Percentiles rank a stretch among this genome's conserved stretches.
phyloP scores from a whole-genome alignment of 768 basidiomycete species.

The Lactarius pseudohatsudake region DNA sequence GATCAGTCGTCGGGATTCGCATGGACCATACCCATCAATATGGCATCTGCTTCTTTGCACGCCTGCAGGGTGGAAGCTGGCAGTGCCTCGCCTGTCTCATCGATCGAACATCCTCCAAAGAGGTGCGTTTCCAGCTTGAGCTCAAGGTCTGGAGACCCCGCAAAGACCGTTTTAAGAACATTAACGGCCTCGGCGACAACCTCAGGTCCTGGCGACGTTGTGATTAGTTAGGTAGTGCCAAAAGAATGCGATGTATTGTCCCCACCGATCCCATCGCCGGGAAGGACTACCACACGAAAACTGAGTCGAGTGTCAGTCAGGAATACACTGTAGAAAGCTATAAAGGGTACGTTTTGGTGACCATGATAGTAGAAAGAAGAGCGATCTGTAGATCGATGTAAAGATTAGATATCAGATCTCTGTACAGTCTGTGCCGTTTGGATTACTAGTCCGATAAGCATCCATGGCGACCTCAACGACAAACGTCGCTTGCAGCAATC shows the following conservation, averaged over 20 bases:
- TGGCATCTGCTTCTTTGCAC: constrained; percentile 91
- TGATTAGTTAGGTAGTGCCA: neutral
- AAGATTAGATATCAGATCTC: constrained; percentile 4
- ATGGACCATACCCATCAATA: constrained; percentile 76
- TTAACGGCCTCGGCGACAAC: constrained; percentile 83
- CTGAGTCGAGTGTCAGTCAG: constrained; percentile 41
- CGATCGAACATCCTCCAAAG: constrained; percentile 94
- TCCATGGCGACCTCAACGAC: constrained; percentile 26
- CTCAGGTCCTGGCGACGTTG: constrained; percentile 69
- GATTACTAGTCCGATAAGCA: neutral
- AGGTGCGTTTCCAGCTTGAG: constrained; percentile 72
- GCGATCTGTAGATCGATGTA: constrained; percentile 1
- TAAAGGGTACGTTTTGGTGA: constrained; percentile 30
- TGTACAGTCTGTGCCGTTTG: neutral
- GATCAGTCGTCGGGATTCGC: neutral
- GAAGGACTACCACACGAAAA: constrained; percentile 84
- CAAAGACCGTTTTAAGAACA: constrained; percentile 72
- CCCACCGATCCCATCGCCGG: constrained; percentile 97
- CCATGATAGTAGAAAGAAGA: constrained; percentile 9
- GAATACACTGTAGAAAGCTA: neutral
- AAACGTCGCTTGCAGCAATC: constrained; percentile 60
- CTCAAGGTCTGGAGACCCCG: constrained; percentile 59
- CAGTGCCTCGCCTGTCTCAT: constrained; percentile 79
- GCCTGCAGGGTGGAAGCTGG: constrained; percentile 84
- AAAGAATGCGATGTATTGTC: neutral